Conservation (phyloP, 441 rosid genomes). For the Erodium texanum region DNA sequence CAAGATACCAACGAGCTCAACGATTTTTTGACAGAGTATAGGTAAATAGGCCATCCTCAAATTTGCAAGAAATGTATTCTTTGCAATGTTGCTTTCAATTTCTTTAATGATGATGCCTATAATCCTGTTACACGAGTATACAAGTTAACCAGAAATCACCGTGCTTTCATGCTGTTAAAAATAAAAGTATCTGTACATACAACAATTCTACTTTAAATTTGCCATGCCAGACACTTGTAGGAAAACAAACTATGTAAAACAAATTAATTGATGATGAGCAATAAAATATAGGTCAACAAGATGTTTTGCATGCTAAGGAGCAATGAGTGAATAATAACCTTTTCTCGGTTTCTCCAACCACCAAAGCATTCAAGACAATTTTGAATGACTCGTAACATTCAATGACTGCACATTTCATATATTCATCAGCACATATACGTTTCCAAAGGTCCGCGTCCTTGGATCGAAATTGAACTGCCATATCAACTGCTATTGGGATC, state of each 20-base stretch:
- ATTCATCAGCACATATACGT: slow-evolving; percentile 92
- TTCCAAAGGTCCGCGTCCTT: slow-evolving; percentile 95
- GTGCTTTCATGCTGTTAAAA: background rate
- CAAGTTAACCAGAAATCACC: slow-evolving; percentile 9
- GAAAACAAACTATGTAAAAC: background rate
- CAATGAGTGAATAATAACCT: slow-evolving; percentile 37
- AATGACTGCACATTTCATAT: slow-evolving; percentile 94
- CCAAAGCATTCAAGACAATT: slow-evolving; percentile 63
- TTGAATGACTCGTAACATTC: slow-evolving; percentile 98
- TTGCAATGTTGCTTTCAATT: slow-evolving; percentile 76
- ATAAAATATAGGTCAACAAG: background rate
- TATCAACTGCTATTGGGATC: slow-evolving; percentile 95
- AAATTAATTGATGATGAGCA: background rate
- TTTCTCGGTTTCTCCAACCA: slow-evolving; percentile 91
- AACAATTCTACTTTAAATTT: background rate
- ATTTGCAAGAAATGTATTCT: slow-evolving; percentile 71
- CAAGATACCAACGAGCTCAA: slow-evolving; percentile 80
- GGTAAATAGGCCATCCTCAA: slow-evolving; percentile 85
- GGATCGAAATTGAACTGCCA: slow-evolving; percentile 84
- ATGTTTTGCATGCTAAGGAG: background rate
- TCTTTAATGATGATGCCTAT: slow-evolving; percentile 81
- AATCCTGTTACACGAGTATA: slow-evolving; percentile 45
- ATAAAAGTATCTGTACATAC: background rate
- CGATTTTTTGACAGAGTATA: slow-evolving; percentile 64
- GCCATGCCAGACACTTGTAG: background rate